Base-by-base conservation (phyloP, 345 rosid species). In the Salix brachista region DNA sequence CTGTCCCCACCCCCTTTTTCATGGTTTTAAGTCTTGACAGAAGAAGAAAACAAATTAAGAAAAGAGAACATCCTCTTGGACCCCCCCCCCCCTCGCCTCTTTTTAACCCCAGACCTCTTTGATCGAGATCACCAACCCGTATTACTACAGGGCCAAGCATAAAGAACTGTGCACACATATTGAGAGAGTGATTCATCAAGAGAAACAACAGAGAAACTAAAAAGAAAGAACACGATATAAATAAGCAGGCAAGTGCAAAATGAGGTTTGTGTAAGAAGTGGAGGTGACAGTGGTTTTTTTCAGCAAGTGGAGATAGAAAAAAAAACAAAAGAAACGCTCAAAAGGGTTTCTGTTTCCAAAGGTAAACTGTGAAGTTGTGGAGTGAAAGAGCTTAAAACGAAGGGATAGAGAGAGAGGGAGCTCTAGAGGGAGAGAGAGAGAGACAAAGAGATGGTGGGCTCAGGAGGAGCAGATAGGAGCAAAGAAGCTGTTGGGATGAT, bases 401-500 rank as follows among this genome's bases (percentile, higher is more conserved):
- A 70, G 26, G 67, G 56, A 36, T 17, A 69, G 72, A 39, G 69
- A 28, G 70, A 39, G 42, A 25, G 18, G 12, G 76, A 61, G 48
- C 5, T 41, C 21, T 37, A 65, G 68, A 65, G 78, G 6, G 36
- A 69, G 36, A 72, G 73, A 78, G 65, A 81, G 78, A 71, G 75
- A 76, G 74, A 72, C 73, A 84, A 80, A 85, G 83, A 84, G 78
- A 95, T 96, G 99, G 98, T 92, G 99, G 99, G 98, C 95, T 93
- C 98, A 77, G 92, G 86, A 85, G 91, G 91, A 85, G 92, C 90
- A 88, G 95, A 91, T 87, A 90, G 99, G 81, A 92, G 97, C 94
- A 93, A 93, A 89, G 98, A 96, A 86, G 99, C 98, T 74, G 95
- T 93, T 71, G 99, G 97, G 94, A 96, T 96, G 99, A 92, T 96